Evolutionary conservation across 352 stramenopile species (phyloP), one percentile per base, ranked within the genome.

Genomic region (Pythium periplocum): DNA sequence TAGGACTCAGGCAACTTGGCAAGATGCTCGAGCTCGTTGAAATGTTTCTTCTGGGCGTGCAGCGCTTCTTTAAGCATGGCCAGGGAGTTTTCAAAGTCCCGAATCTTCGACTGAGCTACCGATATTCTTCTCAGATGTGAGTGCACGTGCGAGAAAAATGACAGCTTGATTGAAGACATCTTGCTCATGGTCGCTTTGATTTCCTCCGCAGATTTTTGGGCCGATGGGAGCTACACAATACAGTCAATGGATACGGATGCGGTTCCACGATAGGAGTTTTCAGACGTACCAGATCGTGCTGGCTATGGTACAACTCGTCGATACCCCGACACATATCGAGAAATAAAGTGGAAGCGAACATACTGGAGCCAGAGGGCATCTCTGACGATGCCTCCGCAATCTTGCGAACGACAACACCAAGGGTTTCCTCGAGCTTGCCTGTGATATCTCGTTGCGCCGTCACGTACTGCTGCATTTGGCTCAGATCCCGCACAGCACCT

Each of bases 71-170:
- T 83, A 45, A 95, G 85, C 51, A 93, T 84, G 5, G 71, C 68
- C 39, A 95, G 40, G n/a, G 79, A 90, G 51, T 87, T 88, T 48
- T 93, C 85, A 71, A 95, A 95, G 62, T 93, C 85, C n/a, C 83
- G 78, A 50, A 95, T 95, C 53, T 88, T 86, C 4, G 83, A 93
- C 63, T 95, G 85, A n/a, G 68, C 72, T 0, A 76, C 62, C 1
- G 85, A 93, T 39, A 95, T 87, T 59, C 83, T 73, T 8, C 78
- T 75, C 53, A 95, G 37, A 43, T 73, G 79, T 10, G 59, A 63
- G 53, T 87, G 75, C 12, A 95, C 81, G 6, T 68, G 61, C 33
- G 58, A 58, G 57, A 79, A 86, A n/a, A 80, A 73, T 30, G 66
- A 66, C 0, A 59, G 26, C 49, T 92, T 93, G 32, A 68, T 65